Conservation (phyloP, 2,329 filamentous ascomycete genomes). For the Monosporascus sp. region DNA sequence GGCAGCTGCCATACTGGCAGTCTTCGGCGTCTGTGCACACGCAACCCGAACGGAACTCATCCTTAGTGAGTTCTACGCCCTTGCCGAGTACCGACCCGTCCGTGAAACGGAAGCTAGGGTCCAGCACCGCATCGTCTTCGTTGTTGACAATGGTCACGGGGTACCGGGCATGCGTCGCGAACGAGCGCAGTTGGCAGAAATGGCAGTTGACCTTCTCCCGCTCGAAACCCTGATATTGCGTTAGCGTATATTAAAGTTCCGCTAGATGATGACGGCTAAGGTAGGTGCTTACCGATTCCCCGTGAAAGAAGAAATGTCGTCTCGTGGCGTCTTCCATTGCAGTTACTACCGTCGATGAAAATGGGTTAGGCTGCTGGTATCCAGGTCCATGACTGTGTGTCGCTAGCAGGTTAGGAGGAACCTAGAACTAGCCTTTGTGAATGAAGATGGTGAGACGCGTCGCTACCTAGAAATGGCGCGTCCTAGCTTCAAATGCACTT, state of each 20-base stretch:
- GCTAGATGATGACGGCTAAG: neutral
- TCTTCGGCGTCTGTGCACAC: slow-evolving; percentile 54
- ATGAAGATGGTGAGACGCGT: no score
- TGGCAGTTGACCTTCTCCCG: slow-evolving; percentile 46
- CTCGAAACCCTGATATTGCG: slow-evolving; percentile 24
- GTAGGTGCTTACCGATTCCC: slow-evolving; percentile 26
- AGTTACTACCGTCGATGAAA: neutral
- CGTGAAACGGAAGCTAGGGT: slow-evolving; percentile 64
- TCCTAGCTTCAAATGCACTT: no score
- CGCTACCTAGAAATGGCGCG: no score
- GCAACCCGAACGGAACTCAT: slow-evolving; percentile 64
- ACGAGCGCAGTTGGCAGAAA: slow-evolving; percentile 55
- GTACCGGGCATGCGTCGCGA: slow-evolving; percentile 40
- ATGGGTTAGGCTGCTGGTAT: neutral
- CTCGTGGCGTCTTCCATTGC: slow-evolving; percentile 41
- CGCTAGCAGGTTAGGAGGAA: neutral
- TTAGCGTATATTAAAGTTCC: neutral
- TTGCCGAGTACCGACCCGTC: slow-evolving; percentile 51
- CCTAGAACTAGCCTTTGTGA: no score
- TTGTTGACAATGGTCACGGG: slow-evolving; percentile 62
- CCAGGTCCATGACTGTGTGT: neutral
- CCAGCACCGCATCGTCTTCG: slow-evolving; percentile 49
- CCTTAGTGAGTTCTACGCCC: slow-evolving; percentile 54
- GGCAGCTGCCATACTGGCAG: slow-evolving; percentile 63
- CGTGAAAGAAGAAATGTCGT: slow-evolving; percentile 47